Conservation (phyloP, 2,329 filamentous ascomycete genomes). For the Sordariomycetes sp. region DNA sequence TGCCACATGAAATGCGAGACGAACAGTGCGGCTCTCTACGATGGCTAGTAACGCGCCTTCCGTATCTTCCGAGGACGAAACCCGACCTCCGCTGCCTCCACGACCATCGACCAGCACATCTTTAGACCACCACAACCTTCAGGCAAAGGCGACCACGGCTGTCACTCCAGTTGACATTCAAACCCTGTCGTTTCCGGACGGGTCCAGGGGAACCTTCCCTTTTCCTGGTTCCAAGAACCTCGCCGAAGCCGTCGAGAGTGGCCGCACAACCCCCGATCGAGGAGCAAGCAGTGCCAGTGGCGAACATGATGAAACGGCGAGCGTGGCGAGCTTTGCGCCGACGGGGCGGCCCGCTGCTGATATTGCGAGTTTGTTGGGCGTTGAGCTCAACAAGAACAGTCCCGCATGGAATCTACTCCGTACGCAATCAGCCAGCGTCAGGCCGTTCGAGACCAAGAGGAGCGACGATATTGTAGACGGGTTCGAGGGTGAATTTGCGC, state of each 20-base stretch:
- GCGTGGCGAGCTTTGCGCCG: slow-evolving; percentile 57
- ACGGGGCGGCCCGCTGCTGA: slow-evolving; percentile 58
- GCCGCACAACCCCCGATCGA: slow-evolving; percentile 26
- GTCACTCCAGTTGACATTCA: slow-evolving; percentile 75
- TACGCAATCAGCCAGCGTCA: slow-evolving; percentile 49
- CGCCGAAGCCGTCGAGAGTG: slow-evolving; percentile 28
- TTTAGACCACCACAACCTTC: slow-evolving; percentile 29
- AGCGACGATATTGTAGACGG: slow-evolving; percentile 44
- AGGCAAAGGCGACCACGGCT: slow-evolving; percentile 72
- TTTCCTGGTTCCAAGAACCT: slow-evolving; percentile 23
- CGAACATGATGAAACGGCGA: slow-evolving; percentile 54
- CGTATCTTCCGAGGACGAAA: slow-evolving; percentile 31
- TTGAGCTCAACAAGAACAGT: slow-evolving; percentile 57
- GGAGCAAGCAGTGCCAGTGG: slow-evolving; percentile 17
- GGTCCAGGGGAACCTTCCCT: slow-evolving; percentile 55
- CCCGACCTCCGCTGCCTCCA: slow-evolving; percentile 46
- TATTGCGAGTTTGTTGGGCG: slow-evolving; percentile 71
- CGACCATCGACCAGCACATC: slow-evolving; percentile 28
- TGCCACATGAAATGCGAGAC: too few species aligned
- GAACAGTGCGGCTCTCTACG: too few species aligned
- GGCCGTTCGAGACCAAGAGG: slow-evolving; percentile 49
- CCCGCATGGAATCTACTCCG: slow-evolving; percentile 60
- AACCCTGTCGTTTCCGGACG: slow-evolving; percentile 64
- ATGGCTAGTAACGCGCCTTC: too few species aligned
- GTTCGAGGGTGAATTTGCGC: slow-evolving; percentile 72